These are phyloP conservation scores for Exophiala dermatitidis DNA, from an alignment of 2,329 filamentous ascomycete genomes.

Conservation along the genomic window DNA sequence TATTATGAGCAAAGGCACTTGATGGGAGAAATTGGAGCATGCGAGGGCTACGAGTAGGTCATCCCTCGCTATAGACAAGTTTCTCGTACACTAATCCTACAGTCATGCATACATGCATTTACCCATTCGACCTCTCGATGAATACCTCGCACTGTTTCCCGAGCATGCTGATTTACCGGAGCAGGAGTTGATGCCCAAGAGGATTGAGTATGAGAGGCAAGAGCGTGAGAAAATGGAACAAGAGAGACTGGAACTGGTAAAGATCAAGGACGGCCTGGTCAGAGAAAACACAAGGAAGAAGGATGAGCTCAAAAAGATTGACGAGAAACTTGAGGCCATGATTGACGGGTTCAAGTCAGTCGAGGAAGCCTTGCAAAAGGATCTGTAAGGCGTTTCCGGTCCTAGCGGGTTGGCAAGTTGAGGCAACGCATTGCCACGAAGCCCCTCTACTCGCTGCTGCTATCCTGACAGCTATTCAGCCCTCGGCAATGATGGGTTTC, in stretches of 20 bases:
- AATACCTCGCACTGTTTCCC: constrained; percentile 70
- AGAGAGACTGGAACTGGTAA: constrained; percentile 68
- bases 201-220: constrained; percentile 82
- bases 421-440: too few species aligned
- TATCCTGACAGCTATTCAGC: too few species aligned
- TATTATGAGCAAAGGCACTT: constrained; percentile 94
- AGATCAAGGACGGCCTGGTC: constrained; percentile 61
- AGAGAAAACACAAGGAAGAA: constrained; percentile 85
- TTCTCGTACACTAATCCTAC: constrained; percentile 23
- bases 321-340: constrained; percentile 87
- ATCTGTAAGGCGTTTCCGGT: constrained; percentile 11
- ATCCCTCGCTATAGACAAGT: neutral
- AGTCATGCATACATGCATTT: constrained; percentile 84
- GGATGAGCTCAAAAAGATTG: constrained; percentile 83
- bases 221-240: constrained; percentile 81
- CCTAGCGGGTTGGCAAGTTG: neutral
- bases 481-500: too few species aligned
- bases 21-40: constrained; percentile 80
- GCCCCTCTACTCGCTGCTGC: too few species aligned
- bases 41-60: constrained; percentile 82
- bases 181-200: constrained; percentile 76
- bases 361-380: constrained; percentile 24
- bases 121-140: constrained; percentile 72
- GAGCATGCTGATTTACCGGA: constrained; percentile 66
- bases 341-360: constrained; percentile 54